These are phyloP conservation scores for Starmerella potacharoeniae DNA, from an alignment of 805 yeast species.

Conservation along the genomic window DNA sequence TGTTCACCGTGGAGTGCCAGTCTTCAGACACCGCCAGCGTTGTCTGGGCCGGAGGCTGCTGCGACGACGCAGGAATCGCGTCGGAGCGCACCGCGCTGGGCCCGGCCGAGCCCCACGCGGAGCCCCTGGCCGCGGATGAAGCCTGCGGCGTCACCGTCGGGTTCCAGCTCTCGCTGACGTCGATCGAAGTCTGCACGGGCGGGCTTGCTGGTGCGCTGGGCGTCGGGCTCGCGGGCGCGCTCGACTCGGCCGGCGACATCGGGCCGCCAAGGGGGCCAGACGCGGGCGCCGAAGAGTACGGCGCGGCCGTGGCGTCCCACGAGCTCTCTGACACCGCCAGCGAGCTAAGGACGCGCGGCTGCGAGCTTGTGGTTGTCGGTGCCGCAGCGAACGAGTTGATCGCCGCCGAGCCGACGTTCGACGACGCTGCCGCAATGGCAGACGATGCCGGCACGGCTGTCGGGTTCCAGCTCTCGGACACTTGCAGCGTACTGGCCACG, in stretches of 20 bases:
- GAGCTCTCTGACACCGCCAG: background rate
- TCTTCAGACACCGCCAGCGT: background rate
- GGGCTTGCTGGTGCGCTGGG: background rate
- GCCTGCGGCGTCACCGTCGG: slow-evolving; percentile 24
- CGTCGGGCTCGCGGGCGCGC: background rate
- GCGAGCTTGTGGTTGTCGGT: background rate
- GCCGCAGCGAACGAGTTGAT: background rate
- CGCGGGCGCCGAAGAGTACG: background rate
- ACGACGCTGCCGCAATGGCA: background rate
- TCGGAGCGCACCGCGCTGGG: background rate
- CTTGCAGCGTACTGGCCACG: background rate
- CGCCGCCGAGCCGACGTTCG: background rate
- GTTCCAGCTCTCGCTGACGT: slow-evolving; percentile 19
- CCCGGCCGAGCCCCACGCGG: background rate
- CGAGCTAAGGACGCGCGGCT: background rate
- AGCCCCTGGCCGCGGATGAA: slow-evolving; percentile 10
- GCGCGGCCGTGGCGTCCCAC: background rate
- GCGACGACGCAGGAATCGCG: background rate
- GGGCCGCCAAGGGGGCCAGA: background rate
- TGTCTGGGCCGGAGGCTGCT: background rate
- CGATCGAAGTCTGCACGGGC: slow-evolving; percentile 22
- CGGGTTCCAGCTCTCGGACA: background rate
- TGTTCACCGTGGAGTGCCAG: background rate
- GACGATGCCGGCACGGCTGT: background rate
- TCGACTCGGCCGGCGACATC: background rate